Base-by-base conservation (phyloP, 805 yeast genomes). In the Saccharomycopsis fodiens region DNA sequence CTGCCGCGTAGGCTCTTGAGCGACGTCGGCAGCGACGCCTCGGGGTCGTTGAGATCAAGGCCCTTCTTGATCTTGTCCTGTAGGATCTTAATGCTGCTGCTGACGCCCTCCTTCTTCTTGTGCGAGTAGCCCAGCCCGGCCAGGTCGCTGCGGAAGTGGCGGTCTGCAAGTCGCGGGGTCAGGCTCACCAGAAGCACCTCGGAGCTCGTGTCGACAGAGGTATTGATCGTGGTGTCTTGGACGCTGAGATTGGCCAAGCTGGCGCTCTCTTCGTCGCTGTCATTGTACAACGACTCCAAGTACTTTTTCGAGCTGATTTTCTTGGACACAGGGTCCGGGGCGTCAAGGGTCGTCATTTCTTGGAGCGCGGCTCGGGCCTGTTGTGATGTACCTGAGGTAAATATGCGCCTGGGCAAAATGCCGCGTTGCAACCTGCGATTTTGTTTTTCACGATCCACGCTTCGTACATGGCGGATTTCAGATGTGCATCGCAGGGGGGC, bases 61-160 rank as follows among this genome's bases (percentile, higher is more conserved):
- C 41, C 54, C 41, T 51, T 51, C 29, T 51, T 51, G 19, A 51
- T 51, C 42, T 51, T 51, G 23, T 51, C 54, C 41, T 51, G 54
- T 5, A 51, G 37, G 2, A 52, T 50, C 27, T 48, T 51, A 13
- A 51, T 48, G 34, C 52, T 51, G 29, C 47, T 50, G 17, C 51
- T 47, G 12, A 50, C 53, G 3, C 46, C 48, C 39, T 30, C 48
- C 47, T 34, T 47, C 44, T 35, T 50, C 36, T 32, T 32, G 20
- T 15, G 15, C 20, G 20, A 15, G 20, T 32, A 32, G 19, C 20
- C 17, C 17, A 10, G 8, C 17, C 20, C 17, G 8, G 17, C 5
- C 20, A 17, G 20, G 20, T 32, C 36, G 15, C 36, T 32, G 8
- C 36, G 17, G 20, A 32, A 32, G 20, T 32, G 36, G 29, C 29